Evolutionary conservation across 371 early-diverging fungal genomes (phyloP), one percentile per base, ranked within the genome.

Genomic region (Actinomortierella wolfii): DNA sequence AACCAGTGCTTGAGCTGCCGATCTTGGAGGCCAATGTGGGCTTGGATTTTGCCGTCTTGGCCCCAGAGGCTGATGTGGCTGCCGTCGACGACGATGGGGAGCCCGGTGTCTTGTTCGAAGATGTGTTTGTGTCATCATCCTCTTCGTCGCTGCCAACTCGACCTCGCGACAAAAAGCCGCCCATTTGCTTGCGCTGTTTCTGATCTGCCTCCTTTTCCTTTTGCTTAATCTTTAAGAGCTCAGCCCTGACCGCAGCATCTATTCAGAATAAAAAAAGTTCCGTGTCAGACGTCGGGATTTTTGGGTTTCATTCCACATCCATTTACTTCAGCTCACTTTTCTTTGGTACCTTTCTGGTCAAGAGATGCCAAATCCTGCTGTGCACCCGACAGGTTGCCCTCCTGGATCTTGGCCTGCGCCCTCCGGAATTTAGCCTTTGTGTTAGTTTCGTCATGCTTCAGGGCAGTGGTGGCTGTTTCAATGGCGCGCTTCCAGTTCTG

Each of bases 341-440:
- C 20, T 44, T 44, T 44, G 25, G 46, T 66, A 73, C 73, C 73
- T 26, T 63, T 68, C 28, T 61, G 63, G 15, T 62, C 67, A 51
- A 78, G 57, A 47, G 61, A 56, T 15, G 42, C 45, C 45, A 80
- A 57, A 54, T 80, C 78, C 20, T 68, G 59, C 34, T 73, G 64
- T 8, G 80, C 80, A 18, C 69, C 65, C 5, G 68, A 69, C 21
- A 76, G 47, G 50, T 80, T 78, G 3, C 77, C 78, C 8, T 77
- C 75, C 7, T 26, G 49, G n/a, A 78, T 59, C 40, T 78, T 76
- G 15, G 80, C 80, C 49, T 80, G 80, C n/a, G 77, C 80, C 14
- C 79, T 70, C 47, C 80, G 69, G 53, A 78, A 80, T 51, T 67
- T 67, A 24, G 80, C 80, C 59, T 80, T 80, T 50, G 66, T 64